Percentiles rank a stretch among this genome's conserved stretches.
Conservation (phyloP, 345 rosid genomes). For the Euphorbia pulcherrima region DNA sequence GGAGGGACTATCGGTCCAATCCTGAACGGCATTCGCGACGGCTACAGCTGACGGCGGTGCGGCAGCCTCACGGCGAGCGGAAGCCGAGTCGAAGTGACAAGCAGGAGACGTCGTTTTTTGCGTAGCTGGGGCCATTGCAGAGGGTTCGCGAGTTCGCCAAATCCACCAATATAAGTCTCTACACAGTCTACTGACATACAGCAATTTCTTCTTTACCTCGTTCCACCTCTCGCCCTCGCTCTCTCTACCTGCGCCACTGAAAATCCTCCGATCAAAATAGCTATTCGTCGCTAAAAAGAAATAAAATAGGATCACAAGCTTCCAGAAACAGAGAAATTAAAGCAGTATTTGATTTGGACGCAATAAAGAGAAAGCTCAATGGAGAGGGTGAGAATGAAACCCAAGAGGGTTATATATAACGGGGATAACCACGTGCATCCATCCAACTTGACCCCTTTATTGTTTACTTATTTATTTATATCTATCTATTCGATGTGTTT, state of each 20-base stretch:
- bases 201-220: constrained; percentile 34
- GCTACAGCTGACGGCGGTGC: constrained; percentile 26
- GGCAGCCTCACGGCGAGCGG: constrained; percentile 24
- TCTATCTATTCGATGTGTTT: not conserved
- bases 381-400: not conserved
- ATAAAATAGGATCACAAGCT: not conserved
- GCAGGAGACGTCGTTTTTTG: constrained; percentile 66
- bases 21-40: constrained; percentile 29
- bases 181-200: constrained; percentile 90
- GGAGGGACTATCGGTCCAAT: constrained; percentile 33
- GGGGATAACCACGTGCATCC: constrained; percentile 12
- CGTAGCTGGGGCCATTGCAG: constrained; percentile 94
- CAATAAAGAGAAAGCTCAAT: not conserved
- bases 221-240: not conserved
- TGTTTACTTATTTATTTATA: not conserved
- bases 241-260: not conserved
- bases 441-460: constrained; percentile 3
- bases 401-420: not conserved
- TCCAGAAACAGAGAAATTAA: constrained; percentile 1
- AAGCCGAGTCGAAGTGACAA: constrained; percentile 2
- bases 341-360: not conserved
- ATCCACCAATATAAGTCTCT: constrained; percentile 64
- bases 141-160: constrained; percentile 79
- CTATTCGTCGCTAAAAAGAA: not conserved
- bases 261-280: not conserved